Base-by-base conservation (phyloP, 129 eudicot genomes). In the Centrapalus pauciflorus region DNA sequence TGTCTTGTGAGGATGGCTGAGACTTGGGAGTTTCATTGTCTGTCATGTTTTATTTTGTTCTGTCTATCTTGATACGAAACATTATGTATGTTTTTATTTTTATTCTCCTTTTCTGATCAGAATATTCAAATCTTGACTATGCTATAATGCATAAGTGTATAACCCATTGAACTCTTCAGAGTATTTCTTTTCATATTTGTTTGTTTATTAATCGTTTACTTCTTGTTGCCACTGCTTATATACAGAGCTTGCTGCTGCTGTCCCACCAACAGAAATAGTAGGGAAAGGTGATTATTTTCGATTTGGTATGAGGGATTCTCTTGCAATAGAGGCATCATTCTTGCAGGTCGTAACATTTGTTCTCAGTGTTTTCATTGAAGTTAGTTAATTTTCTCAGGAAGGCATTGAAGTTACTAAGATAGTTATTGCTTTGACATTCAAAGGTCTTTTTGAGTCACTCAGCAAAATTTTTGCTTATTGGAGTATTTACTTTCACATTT, bases 291-390 rank as follows among this genome's bases (percentile, higher is more conserved):
- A 94, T 59, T 94, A 89, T 75, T 94, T 93, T 69, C 89, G 97
- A 46, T 94, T 94, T 78, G 96, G 99, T 54, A 82, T 94, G 99
- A 79, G 99, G 61, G 99, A 94, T 82, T 94, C 99, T 67, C 95
- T 94, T 81, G 99, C 99, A 34, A 86, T 94, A 61, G 99, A 93
- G 68, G 96, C 99, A 49, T 78, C 95, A 46, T 93, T 93, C 80
- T 84, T 93, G 83, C 99, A 93, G 99, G 99, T 93, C 40, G 51
- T 26, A 29, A 62, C 64, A 30, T 49, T 26, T 48, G 24, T 25
- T 62, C 27, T 38, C 29, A 9, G 19, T 35, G 48, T 32, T 29
- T 27, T 27, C 38, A 24, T 37, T 20, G 12, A 23, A 48, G 4
- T 49, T 61, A 14, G 4, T n/a, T n/a, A n/a, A n/a, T n/a, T n/a